Evolutionary conservation across 768 basidiomycete species (phyloP).

Genomic region (Atractiella rhizophila): DNA sequence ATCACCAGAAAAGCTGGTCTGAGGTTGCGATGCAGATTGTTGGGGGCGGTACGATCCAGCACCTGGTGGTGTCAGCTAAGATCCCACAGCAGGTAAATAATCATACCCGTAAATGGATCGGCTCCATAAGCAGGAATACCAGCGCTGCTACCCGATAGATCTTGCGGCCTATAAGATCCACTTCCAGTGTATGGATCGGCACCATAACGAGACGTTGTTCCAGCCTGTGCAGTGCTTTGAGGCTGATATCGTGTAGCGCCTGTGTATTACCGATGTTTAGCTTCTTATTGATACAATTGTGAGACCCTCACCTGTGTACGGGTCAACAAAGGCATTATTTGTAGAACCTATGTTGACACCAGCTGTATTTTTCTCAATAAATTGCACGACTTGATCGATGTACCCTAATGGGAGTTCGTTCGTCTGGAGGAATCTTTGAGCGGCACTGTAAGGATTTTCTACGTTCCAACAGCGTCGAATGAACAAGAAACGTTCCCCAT

Average conservation of each 20-base stretch:
- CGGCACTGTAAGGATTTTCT: conserved; percentile 73
- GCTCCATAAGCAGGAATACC: neutral
- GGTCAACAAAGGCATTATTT: conserved; percentile 43
- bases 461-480: neutral
- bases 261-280: neutral
- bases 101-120: neutral
- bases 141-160: too few species aligned
- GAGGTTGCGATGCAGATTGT: neutral
- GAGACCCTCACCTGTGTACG: conserved; percentile 51
- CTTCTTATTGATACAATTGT: conserved; percentile 4
- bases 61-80: too few species aligned
- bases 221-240: neutral
- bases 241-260: neutral
- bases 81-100: too few species aligned
- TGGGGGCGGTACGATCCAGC: too few species aligned
- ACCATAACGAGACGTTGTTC: neutral
- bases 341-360: conserved; percentile 39
- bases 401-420: conserved; percentile 65
- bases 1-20: conserved; percentile 4
- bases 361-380: conserved; percentile 74
- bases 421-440: conserved; percentile 56
- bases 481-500: neutral
- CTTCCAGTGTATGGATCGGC: too few species aligned
- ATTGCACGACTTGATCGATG: conserved; percentile 66
- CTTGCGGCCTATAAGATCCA: too few species aligned